Conservation (phyloP, 805 yeast species). For the Wickerhamomyces chaumierensis region DNA sequence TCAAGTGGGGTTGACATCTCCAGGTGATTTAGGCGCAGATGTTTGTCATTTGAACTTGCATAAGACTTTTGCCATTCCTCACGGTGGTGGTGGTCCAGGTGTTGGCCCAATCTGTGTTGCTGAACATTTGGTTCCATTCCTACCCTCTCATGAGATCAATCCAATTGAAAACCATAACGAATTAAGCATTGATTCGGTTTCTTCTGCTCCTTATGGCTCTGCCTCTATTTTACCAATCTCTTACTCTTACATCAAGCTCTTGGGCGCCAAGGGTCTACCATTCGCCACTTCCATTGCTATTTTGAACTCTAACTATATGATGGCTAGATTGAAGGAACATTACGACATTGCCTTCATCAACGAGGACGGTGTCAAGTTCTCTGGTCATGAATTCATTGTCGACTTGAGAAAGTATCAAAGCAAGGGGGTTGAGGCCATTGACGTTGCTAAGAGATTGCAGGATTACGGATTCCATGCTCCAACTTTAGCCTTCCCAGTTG, state of each 20-base stretch:
- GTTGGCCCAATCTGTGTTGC: constrained; percentile 96
- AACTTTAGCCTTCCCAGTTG: constrained; percentile 97
- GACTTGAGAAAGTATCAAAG: constrained; percentile 80
- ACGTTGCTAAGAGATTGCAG: constrained; percentile 91
- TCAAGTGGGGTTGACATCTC: constrained; percentile 93
- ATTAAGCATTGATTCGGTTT: constrained; percentile 61
- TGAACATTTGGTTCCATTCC: constrained; percentile 63
- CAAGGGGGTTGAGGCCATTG: constrained; percentile 83
- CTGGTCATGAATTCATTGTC: constrained; percentile 94
- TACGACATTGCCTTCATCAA: constrained; percentile 72
- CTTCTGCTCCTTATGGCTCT: constrained; percentile 93
- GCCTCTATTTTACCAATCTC: constrained; percentile 90
- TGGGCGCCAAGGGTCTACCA: constrained; percentile 80
- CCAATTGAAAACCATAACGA: constrained; percentile 28
- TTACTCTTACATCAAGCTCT: constrained; percentile 87
- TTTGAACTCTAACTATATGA: constrained; percentile 94
- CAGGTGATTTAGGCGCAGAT: constrained; percentile 97
- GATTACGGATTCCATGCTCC: constrained; percentile 99
- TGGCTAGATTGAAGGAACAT: constrained; percentile 56
- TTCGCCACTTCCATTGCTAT: constrained; percentile 85
- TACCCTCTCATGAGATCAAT: constrained; percentile 68
- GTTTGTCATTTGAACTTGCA: constrained; percentile 95
- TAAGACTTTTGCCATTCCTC: constrained; percentile 95
- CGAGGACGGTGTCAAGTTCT: constrained; percentile 49
- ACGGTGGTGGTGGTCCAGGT: constrained; percentile 99